These are phyloP conservation scores for Paramecium caudatum DNA, from an alignment of 73 alveolate species.

Conservation along the genomic window DNA sequence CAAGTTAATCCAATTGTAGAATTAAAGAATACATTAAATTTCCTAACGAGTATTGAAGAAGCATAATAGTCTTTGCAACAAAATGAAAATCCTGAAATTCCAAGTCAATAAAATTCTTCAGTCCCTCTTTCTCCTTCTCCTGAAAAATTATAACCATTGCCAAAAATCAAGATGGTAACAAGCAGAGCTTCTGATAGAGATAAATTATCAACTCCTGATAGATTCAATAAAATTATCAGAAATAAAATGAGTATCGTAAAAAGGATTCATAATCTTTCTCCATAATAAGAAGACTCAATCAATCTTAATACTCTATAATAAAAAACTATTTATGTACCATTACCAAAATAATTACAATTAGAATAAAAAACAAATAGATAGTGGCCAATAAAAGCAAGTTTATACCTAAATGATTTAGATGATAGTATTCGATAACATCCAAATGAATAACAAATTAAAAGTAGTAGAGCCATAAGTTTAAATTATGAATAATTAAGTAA, in stretches of 20 bases:
- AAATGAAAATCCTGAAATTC: not conserved
- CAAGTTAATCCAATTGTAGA: conserved; percentile 12
- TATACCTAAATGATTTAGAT: conserved; percentile 61
- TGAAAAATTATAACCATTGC: conserved; percentile 24
- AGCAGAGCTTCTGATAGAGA: conserved; percentile 10
- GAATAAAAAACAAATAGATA: not conserved
- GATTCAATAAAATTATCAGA: not conserved
- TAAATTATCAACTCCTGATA: conserved; percentile 37
- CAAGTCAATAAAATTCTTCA: not conserved
- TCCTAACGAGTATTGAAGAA: not conserved
- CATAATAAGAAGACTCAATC: not conserved
- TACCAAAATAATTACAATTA: conserved; percentile 10
- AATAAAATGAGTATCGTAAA: not conserved
- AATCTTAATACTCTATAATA: conserved; percentile 5
- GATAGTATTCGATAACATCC: conserved; percentile 17
- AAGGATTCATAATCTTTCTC: conserved; percentile 24
- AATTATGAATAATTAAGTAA: not conserved
- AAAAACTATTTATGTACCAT: not conserved
- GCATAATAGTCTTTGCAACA: not conserved
- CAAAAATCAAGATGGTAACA: conserved; percentile 1
- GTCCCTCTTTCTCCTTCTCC: not conserved
- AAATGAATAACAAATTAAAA: not conserved
- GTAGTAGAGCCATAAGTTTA: conserved; percentile 1
- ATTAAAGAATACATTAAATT: conserved; percentile 41
- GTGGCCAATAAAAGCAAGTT: conserved; percentile 56